Base-by-base conservation (phyloP, 306 rosid species). In the Sesbania bispinosa region DNA sequence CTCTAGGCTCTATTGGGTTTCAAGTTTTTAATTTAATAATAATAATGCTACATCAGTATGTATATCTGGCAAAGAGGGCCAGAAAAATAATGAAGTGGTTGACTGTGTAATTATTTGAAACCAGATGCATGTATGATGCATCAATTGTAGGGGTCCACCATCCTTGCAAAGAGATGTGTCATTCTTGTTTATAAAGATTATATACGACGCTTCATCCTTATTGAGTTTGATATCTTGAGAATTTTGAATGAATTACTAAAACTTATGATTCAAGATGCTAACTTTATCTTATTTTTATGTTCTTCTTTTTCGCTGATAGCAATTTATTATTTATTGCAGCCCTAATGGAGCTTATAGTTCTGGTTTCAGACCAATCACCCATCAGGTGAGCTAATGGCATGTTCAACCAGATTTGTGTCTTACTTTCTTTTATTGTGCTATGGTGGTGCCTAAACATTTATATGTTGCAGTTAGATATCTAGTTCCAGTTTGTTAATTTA, bases 331-430 rank as follows among this genome's bases (percentile, higher is more conserved):
- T 61, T 75, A 53, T 73, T 85, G 89, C 96, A 93, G 98, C 70
- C 98, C 97, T 19, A 86, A 85, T 57, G 93, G 97, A 76, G 98
- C 98, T 84, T 93, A 93, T 72, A 93, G 97, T 84, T 80, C 97
- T 81, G 97, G 98, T 79, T 93, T 93, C 90, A 85, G 55, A 76
- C 98, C 98, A 59, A 93, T 93, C 82, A 93, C 98, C 14, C 98
- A 93, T 84, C 98, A 93, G 98, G 98, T 92, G 88, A 90, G 84
- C 85, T 77, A 73, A 86, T 82, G 87, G 80, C 95, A 80, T 36
- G 76, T 67, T 77, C 54, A 69, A 38, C 62, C 59, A 14, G 58
- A 84, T 70, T 74, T 67, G 29, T 8, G 0, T 32, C 0, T 32
- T n/a, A n/a, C n/a, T 58, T 75, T 74, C 59, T 59, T 54, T 26